Base-by-base conservation (phyloP, 2,329 filamentous ascomycete genomes). In the Ascochyta lentis region DNA sequence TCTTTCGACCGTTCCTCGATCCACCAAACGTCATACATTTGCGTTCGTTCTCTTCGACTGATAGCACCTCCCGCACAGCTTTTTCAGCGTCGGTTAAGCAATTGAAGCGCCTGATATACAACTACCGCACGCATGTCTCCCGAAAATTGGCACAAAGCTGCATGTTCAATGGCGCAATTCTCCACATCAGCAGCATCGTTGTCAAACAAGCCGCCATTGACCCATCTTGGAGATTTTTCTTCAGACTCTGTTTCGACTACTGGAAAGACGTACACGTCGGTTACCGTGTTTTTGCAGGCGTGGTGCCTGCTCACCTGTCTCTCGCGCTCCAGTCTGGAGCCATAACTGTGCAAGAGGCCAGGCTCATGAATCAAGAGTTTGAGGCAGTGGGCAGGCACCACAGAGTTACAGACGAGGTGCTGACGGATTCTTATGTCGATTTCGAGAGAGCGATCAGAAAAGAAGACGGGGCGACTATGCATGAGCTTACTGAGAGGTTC, bases 401-500 rank as follows among this genome's bases (percentile, higher is more conserved):
- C 16, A n/a, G 8, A 2, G 40, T 16, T 23, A 26, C 13, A 2
- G 26, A 49, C 3, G 51, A 27, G 4, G 51, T 48, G 4, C 9
- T 44, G 40, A 49, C 44, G 13, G 39, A 48, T 13, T 23, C 38
- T 6, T 42, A 42, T 47, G 24, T 54, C 9, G 51, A 54, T 39
- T 54, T 54, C 23, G 43, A 42, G n/a, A 31, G n/a, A 7, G 51
- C 51, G 31, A 49, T 49, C 24, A 12, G 26, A 6, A 40, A 40
- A 7, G 16, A 39, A n/a, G 27, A 44, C 9, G 52, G 35, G 8
- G 65, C 68, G 31, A 63, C 61, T 31, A 64, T 68, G 31, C 24
- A 58, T 23, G 66, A 67, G 51, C 65, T 73, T 37, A 69, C 65
- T 3, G 60, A 66, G 33, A 60, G 62, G n/a, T 69, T 73, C 8